Evolutionary conservation across 192 early-diverging fungal species (phyloP), one percentile per base, ranked within the genome.

Genomic region (Podila epigama): DNA sequence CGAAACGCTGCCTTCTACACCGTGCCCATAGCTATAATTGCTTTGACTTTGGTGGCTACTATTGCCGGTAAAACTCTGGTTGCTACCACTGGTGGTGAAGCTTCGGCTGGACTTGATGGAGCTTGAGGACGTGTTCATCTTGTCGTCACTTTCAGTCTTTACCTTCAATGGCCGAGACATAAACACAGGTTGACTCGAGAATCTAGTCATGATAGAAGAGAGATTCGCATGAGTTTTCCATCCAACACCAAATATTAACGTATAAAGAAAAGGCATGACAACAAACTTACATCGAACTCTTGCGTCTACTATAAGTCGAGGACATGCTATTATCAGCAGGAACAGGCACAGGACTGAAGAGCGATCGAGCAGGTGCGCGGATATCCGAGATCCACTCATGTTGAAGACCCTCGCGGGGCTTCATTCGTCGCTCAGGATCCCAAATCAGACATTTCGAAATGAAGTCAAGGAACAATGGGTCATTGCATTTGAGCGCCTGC

Each of bases 341-440:
- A 10, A 54, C 37, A 10, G 66, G 20, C 27, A 65, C 18, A 3
- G 65, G 52, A 28, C 65, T 77, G 61, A 77, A 77, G 31, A 62
- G 77, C 1, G 81, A 68, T 28, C 80, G 81, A 31, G 70, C 69
- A 0, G 82, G 70, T 58, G 73, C 51, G 5, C 73, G 64, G 41
- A 88, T 84, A 25, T 90, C 91, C 16, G 82, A 85, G 36, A 95
- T 92, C 88, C 92, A 96, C 35, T 90, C 90, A 63, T 99, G 97
- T 27, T 88, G 83, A 29, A 96, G 66, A 31, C 93, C 96, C 51
- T 97, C 93, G 12, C 84, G 82, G 31, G 97, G 95, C 28, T 86
- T 93, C 86, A 99, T 89, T 22, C 97, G 86, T 56, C 86, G 87
- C 55, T 91, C 87, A 9, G 97, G 95, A 69, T 96, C 93, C 97